These are phyloP conservation scores for Pseudogymnoascus sp. DNA, from an alignment of 2,329 filamentous ascomycete species.

Conservation along the genomic window DNA sequence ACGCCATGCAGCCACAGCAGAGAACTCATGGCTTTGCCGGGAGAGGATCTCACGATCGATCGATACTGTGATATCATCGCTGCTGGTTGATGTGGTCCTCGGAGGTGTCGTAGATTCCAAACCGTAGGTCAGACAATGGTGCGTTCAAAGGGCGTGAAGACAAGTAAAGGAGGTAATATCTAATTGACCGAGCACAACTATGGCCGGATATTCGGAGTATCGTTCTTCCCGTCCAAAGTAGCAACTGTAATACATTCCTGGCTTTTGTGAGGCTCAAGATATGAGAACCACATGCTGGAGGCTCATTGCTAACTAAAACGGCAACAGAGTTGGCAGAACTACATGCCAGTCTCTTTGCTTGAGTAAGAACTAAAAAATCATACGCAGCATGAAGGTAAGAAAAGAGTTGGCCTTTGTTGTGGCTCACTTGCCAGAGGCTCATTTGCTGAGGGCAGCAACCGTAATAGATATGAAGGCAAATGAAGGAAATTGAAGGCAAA, in stretches of 20 bases:
- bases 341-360: neutral
- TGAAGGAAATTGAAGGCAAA: neutral
- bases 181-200: neutral
- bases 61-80: neutral
- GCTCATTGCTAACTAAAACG: neutral
- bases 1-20: constrained; percentile 6
- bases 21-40: neutral
- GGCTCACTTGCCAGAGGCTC: neutral
- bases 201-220: neutral
- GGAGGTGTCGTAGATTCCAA: neutral
- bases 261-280: neutral
- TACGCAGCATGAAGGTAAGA: neutral
- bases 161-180: neutral
- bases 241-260: too few relatives aligned
- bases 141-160: neutral
- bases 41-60: neutral
- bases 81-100: neutral
- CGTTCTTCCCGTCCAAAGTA: neutral
- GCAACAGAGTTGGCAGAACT: neutral
- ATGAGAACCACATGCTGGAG: neutral
- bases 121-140: neutral
- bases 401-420: neutral
- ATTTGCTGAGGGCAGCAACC: neutral
- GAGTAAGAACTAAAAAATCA: neutral
- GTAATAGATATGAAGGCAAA: neutral